phyloP scores from a whole-genome alignment of 2,329 filamentous ascomycete species.

The Xenosphaeropsis pyriputrescens region DNA sequence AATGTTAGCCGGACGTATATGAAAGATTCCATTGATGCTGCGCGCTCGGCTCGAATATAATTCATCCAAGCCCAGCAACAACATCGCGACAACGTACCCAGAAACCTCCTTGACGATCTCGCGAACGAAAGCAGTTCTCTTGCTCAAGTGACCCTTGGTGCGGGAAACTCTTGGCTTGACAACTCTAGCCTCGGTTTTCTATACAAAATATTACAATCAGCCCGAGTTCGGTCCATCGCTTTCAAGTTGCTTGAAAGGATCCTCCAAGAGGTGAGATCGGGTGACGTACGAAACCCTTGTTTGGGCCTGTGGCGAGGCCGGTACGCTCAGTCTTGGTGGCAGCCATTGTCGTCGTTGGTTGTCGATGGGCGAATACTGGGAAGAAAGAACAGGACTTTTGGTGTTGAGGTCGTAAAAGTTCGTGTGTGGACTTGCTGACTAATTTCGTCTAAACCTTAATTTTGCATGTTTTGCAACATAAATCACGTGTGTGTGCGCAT shows the following conservation, averaged over 20 bases:
- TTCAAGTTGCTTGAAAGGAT: slow-evolving; percentile 44
- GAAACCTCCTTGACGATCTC: slow-evolving; percentile 98
- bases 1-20: slow-evolving; percentile 15
- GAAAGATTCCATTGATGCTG: no score
- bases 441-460: no score
- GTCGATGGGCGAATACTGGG: no score
- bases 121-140: slow-evolving; percentile 91
- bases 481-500: no score
- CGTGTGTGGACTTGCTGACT: no score
- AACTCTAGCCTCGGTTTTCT: slow-evolving; percentile 75
- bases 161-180: slow-evolving; percentile 65
- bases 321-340: slow-evolving; percentile 23
- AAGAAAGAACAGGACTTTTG: no score
- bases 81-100: slow-evolving; percentile 45
- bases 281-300: slow-evolving; percentile 48
- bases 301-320: slow-evolving; percentile 46
- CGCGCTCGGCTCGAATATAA: not conserved
- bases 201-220: slow-evolving; percentile 20
- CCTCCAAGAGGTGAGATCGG: slow-evolving; percentile 59
- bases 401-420: no score
- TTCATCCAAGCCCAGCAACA: not conserved
- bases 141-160: slow-evolving; percentile 92
- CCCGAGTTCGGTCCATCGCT: slow-evolving; percentile 43
- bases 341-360: no score
- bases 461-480: no score